phyloP scores from a whole-genome alignment of 371 early-diverging fungal species.

The Apophysomyces trapeziformis region DNA sequence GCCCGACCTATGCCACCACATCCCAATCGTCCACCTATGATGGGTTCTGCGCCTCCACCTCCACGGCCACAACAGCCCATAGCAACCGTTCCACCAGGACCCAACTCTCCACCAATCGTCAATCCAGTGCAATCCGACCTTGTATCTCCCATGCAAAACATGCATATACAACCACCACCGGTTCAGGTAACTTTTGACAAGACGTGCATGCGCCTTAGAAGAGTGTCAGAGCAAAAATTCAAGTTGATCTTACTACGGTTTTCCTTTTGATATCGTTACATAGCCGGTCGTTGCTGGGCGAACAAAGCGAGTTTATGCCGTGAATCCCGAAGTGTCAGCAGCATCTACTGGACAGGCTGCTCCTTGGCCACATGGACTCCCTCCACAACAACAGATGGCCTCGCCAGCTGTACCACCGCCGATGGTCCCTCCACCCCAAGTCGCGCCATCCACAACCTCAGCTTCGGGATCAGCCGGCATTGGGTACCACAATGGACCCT shows the following conservation, averaged over 20 bases:
- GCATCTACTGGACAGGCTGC: constrained; percentile 7
- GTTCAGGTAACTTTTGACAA: constrained; percentile 6
- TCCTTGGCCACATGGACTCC: constrained; percentile 28
- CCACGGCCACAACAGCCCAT: constrained; percentile 9
- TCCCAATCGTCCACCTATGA: constrained; percentile 12
- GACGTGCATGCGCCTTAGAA: background rate
- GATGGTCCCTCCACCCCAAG: constrained; percentile 9
- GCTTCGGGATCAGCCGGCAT: constrained; percentile 36
- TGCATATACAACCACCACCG: constrained; percentile 34
- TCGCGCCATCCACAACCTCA: constrained; percentile 18
- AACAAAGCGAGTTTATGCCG: constrained; percentile 47
- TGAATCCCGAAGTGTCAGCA: constrained; percentile 31
- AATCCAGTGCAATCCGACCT: constrained; percentile 23
- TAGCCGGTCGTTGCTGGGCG: constrained; percentile 19
- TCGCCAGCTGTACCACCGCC: background rate
- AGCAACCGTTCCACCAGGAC: constrained; percentile 6
- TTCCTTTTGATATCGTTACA: too few relatives aligned
- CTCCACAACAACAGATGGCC: constrained; percentile 15
- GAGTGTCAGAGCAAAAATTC: constrained; percentile 5
- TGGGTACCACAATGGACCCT: constrained; percentile 44
- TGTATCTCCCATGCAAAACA: constrained; percentile 36
- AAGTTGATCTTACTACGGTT: background rate
- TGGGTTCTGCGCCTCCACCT: constrained; percentile 4
- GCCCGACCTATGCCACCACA: constrained; percentile 1
- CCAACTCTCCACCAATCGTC: constrained; percentile 1